Evolutionary conservation across 1,284 basidiomycete species (phyloP).

Genomic region (Heliocybe sulcata): DNA sequence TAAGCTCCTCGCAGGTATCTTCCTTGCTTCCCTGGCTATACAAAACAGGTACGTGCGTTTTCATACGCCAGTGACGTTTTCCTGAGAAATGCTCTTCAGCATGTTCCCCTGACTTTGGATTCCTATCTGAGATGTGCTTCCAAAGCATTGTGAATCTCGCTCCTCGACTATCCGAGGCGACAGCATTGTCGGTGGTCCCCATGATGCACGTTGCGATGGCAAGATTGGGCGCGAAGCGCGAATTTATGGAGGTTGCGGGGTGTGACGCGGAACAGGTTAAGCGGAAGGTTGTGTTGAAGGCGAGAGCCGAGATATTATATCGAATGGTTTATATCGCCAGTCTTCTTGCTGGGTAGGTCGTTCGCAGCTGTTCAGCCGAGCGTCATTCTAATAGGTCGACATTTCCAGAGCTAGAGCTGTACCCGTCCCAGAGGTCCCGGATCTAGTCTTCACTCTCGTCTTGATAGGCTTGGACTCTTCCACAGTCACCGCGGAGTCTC

Average conservation of each 20-base stretch:
- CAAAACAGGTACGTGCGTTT: not conserved
- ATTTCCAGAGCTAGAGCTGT: constrained; percentile 11
- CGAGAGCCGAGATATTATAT: constrained; percentile 25
- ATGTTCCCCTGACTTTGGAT: not conserved
- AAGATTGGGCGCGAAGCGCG: constrained; percentile 13
- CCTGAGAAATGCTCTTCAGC: not conserved
- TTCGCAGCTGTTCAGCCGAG: not conserved
- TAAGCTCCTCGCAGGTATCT: constrained; percentile 18
- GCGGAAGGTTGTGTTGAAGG: constrained; percentile 8
- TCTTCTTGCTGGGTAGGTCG: constrained; percentile 38
- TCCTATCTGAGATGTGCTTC: not conserved
- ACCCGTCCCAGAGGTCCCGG: constrained; percentile 33
- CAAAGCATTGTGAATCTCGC: constrained; percentile 17
- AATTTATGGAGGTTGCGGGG: constrained; percentile 9
- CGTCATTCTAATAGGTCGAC: constrained; percentile 1
- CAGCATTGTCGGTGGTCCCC: constrained; percentile 4
- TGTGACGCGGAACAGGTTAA: constrained; percentile 7
- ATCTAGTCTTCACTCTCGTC: constrained; percentile 41
- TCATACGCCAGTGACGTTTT: not conserved
- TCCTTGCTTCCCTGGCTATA: constrained; percentile 14
- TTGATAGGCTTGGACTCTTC: constrained; percentile 50
- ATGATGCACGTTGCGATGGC: constrained; percentile 9
- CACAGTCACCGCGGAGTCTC: too few species aligned
- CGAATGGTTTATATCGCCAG: constrained; percentile 37
- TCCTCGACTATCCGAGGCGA: constrained; percentile 4